Base-by-base conservation (phyloP, 73 alveolate species). In the Stentor coeruleus region DNA sequence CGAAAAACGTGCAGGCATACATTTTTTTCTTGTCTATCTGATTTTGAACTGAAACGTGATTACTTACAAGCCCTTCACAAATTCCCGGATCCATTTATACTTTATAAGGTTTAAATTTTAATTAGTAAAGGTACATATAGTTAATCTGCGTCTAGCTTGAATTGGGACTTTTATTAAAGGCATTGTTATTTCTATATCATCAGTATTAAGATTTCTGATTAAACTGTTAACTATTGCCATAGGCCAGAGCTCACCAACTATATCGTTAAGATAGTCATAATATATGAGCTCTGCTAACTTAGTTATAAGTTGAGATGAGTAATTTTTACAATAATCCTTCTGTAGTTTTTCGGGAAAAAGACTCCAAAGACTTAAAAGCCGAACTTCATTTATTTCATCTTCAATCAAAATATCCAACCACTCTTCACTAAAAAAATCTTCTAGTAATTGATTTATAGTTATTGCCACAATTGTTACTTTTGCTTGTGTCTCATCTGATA, bases 401-500 rank as follows among this genome's bases (percentile, higher is more conserved):
- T 57, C 73, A 57, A 57, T 57, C 28, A 57, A 57, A 57, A 57
- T 57, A 20, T 57, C 73, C 15, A 57, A 57, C 73, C 73, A 57
- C 28, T 57, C 73, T 57, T 57, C 73, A 20, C 35, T 20, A 20
- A 57, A 31, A 20, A 57, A 57, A 57, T 57, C 73, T 20, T n/a
- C 28, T 2, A 57, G 15, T 20, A 57, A 31, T 2, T 57, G 35
- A 20, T 57, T 31, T 20, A 57, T 20, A 20, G 28, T 1, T 57
- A 57, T 20, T 20, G 28, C 28, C 15, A 57, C 28, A 20, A 57
- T 57, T 57, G 15, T 57, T 31, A 57, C 73, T 20, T 57, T 57
- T 2, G 35, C 15, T 20, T 57, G 15, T 1, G 15, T n/a, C 2
- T 57, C 73, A 20, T 57, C 73, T 1, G 15, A 20, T 57, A 57